Evolutionary conservation across 2,329 filamentous ascomycete genomes (phyloP).

Genomic region (Aspergillus uvarum): DNA sequence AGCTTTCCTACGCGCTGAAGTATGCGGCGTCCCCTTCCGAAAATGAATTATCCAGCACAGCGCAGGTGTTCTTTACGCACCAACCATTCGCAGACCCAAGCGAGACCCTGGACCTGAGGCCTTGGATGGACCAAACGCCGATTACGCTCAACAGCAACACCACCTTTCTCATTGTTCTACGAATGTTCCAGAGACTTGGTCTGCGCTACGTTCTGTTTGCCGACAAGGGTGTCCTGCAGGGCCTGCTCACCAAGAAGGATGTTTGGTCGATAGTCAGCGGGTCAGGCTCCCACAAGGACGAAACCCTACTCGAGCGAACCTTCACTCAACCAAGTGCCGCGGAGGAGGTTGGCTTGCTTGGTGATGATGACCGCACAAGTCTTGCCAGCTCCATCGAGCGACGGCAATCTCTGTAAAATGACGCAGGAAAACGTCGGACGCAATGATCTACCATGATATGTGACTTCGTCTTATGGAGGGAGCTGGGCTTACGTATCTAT

Average conservation of each 20-base stretch:
- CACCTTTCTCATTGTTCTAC: slow-evolving; percentile 78
- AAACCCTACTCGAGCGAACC: slow-evolving; percentile 30
- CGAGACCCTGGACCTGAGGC: slow-evolving; percentile 79
- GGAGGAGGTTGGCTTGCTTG: slow-evolving; percentile 42
- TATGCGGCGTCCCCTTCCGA: slow-evolving; percentile 53
- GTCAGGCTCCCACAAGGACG: slow-evolving; percentile 54
- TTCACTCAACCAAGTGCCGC: slow-evolving; percentile 28
- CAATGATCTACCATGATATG: not conserved
- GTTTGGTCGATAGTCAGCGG: slow-evolving; percentile 90
- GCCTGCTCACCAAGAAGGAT: slow-evolving; percentile 94
- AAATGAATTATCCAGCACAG: slow-evolving; percentile 61
- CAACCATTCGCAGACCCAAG: slow-evolving; percentile 76
- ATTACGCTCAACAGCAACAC: slow-evolving; percentile 79
- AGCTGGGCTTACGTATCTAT: not conserved
- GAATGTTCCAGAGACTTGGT: slow-evolving; percentile 93
- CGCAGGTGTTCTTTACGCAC: slow-evolving; percentile 81
- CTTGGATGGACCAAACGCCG: slow-evolving; percentile 99
- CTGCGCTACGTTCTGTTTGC: slow-evolving; percentile 86
- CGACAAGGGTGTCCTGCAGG: slow-evolving; percentile 77
- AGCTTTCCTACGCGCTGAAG: slow-evolving; percentile 78
- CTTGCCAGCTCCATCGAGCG: slow-evolving; percentile 33
- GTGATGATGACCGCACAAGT: slow-evolving; percentile 33
- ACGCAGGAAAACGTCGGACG: not conserved
- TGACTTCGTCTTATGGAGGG: not conserved
- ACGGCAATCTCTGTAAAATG: slow-evolving; percentile 30